Conservation (phyloP, 2,329 filamentous ascomycete genomes). For the Graphiopsis chlorocephala region DNA sequence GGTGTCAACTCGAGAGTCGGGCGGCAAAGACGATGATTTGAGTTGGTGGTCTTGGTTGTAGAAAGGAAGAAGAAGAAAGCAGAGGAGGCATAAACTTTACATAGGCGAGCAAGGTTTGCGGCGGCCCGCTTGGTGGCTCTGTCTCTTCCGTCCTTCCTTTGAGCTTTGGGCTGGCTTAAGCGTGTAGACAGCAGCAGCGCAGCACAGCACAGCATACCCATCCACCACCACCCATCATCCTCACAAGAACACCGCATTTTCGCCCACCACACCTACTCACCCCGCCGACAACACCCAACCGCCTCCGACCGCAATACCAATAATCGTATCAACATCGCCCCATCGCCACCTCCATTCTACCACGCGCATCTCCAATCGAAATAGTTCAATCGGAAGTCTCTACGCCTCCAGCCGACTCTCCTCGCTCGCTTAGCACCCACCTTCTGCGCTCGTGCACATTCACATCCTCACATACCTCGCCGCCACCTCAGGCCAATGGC, state of each 20-base stretch:
- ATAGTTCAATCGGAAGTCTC: constrained; percentile 14
- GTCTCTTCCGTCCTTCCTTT: constrained; percentile 4
- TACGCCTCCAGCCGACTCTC: constrained; percentile 5
- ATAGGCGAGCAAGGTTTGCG: constrained; percentile 33
- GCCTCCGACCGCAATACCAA: not conserved
- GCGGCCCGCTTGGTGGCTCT: constrained; percentile 18
- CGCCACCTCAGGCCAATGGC: constrained; percentile 27
- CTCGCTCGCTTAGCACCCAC: constrained; percentile 14
- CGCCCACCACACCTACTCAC: not conserved
- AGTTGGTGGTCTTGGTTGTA: constrained; percentile 63
- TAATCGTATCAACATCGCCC: not conserved
- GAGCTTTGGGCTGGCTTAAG: constrained; percentile 10
- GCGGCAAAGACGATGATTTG: constrained; percentile 67
- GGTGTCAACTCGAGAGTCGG: constrained; percentile 47
- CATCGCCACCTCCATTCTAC: not conserved
- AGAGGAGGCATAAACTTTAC: constrained; percentile 1
- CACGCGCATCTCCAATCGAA: constrained; percentile 4
- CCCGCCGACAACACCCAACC: not conserved
- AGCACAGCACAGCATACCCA: not conserved
- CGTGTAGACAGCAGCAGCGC: constrained; percentile 4
- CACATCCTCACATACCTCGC: not conserved
- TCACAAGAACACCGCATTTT: not conserved
- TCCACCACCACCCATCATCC: constrained; percentile 1
- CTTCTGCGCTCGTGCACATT: constrained; percentile 11
- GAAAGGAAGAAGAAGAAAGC: not conserved